phyloP scores from a whole-genome alignment of 805 yeast species.

The Limtongozyma cylindracea region DNA sequence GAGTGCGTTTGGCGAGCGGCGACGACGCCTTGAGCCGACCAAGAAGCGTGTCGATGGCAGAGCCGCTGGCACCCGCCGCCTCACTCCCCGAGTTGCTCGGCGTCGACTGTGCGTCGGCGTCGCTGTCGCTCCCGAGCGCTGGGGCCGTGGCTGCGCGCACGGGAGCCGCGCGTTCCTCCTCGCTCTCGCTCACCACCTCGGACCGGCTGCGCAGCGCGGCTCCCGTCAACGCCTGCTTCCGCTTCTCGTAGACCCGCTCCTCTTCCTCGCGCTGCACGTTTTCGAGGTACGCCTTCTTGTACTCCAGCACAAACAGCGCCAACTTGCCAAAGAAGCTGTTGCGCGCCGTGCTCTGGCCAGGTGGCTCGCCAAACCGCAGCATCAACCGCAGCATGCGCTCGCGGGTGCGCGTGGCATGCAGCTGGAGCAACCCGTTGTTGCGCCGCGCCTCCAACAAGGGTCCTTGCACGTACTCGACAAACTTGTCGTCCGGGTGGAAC shows the following conservation, averaged over 20 bases:
- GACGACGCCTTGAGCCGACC: too few species aligned
- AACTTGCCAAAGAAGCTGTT: constrained; percentile 39
- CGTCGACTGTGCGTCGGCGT: too few species aligned
- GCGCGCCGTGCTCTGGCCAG: constrained; percentile 23
- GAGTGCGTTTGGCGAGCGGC: too few species aligned
- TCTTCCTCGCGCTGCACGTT: constrained; percentile 48
- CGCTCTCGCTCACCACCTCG: too few species aligned
- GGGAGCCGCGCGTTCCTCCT: too few species aligned
- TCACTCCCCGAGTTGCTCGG: too few species aligned
- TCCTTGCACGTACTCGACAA: constrained; percentile 26
- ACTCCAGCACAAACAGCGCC: constrained; percentile 30
- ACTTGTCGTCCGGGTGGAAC: constrained; percentile 42
- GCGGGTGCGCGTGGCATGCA: constrained; percentile 23
- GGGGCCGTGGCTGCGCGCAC: too few species aligned
- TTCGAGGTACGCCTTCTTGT: constrained; percentile 37
- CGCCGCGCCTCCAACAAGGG: constrained; percentile 26
- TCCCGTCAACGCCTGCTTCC: constrained; percentile 38
- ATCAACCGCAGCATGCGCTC: constrained; percentile 29
- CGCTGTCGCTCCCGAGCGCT: too few species aligned
- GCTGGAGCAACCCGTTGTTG: constrained; percentile 21
- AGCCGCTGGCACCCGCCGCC: too few species aligned
- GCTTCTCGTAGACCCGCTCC: constrained; percentile 42
- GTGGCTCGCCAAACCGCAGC: constrained; percentile 53
- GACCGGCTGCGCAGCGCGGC: too few species aligned
- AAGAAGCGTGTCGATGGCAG: too few species aligned